Evolutionary conservation across 2,329 filamentous ascomycete species (phyloP).

Genomic region (Phaeosphaeria sp.): DNA sequence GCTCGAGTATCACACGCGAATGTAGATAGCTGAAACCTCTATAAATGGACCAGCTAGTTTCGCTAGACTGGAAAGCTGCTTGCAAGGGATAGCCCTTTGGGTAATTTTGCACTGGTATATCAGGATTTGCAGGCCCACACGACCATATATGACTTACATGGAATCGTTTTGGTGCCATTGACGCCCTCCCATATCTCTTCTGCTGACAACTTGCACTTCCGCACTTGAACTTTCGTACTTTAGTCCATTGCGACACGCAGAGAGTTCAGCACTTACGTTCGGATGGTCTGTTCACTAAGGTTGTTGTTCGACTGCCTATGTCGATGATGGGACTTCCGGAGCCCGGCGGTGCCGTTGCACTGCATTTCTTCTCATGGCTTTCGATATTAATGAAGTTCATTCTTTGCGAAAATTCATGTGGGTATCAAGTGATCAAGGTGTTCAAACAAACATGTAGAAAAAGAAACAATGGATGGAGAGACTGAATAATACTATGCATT

Average conservation of each 20-base stretch:
- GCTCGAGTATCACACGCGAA: constrained; percentile 37
- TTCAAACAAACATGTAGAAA: background rate
- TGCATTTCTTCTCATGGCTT: background rate
- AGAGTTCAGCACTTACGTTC: background rate
- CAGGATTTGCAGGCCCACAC: too few relatives aligned
- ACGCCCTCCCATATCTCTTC: too few relatives aligned
- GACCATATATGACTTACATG: too few relatives aligned
- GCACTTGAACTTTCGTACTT: too few relatives aligned
- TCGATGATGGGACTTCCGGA: constrained; percentile 14
- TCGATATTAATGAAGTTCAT: background rate
- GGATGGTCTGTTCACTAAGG: constrained; percentile 8
- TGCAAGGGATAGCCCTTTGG: constrained; percentile 39
- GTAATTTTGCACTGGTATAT: constrained; percentile 31
- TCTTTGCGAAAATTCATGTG: background rate
- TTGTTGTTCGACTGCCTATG: constrained; percentile 16
- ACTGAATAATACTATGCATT: too few relatives aligned
- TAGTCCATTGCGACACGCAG: too few relatives aligned
- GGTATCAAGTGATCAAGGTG: background rate
- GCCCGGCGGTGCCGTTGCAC: background rate
- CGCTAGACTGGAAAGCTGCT: constrained; percentile 45
- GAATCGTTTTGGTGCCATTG: constrained; percentile 14
- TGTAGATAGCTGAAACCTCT: constrained; percentile 44
- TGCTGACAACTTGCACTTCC: too few relatives aligned
- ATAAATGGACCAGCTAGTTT: constrained; percentile 45
- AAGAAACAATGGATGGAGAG: background rate